Conservation (phyloP, 768 basidiomycete genomes). For the Coprinopsis marcescibilis region DNA sequence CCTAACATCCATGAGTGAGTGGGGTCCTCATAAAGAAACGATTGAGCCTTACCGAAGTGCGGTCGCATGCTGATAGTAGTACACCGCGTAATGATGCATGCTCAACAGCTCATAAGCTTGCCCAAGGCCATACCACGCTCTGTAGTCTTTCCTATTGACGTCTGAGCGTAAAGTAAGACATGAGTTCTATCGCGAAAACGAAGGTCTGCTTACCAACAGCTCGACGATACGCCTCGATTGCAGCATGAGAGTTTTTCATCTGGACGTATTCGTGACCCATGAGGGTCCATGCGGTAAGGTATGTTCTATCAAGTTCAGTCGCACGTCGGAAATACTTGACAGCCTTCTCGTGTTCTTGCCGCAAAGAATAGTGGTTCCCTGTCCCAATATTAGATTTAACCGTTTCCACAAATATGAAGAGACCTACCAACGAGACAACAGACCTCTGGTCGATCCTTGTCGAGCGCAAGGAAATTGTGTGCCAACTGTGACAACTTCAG, state of each 20-base stretch:
- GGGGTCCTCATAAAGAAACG: background rate
- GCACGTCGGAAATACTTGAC: constrained; percentile 93
- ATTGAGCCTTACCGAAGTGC: constrained; percentile 63
- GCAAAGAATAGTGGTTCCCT: constrained; percentile 98
- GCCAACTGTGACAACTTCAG: constrained; percentile 87
- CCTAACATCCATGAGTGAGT: constrained; percentile 31
- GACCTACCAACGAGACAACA: constrained; percentile 89
- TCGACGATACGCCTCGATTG: constrained; percentile 94
- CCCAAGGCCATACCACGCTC: constrained; percentile 98
- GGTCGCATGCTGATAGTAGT: constrained; percentile 96
- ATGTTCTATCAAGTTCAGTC: constrained; percentile 91
- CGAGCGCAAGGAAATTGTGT: constrained; percentile 82
- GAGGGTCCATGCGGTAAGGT: constrained; percentile 95
- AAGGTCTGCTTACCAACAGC: constrained; percentile 70
- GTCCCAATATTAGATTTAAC: constrained; percentile 8
- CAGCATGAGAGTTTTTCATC: constrained; percentile 98
- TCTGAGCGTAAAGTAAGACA: constrained; percentile 43
- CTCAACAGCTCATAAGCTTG: constrained; percentile 96
- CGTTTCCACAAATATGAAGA: background rate
- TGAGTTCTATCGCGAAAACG: background rate
- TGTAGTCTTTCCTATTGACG: constrained; percentile 92
- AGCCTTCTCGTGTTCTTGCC: constrained; percentile 92
- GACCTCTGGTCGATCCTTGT: constrained; percentile 92
- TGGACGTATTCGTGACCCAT: constrained; percentile 99
- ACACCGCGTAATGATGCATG: constrained; percentile 94